Base-by-base conservation (phyloP, 2,329 filamentous ascomycete genomes). In the Rutstroemia sp. region DNA sequence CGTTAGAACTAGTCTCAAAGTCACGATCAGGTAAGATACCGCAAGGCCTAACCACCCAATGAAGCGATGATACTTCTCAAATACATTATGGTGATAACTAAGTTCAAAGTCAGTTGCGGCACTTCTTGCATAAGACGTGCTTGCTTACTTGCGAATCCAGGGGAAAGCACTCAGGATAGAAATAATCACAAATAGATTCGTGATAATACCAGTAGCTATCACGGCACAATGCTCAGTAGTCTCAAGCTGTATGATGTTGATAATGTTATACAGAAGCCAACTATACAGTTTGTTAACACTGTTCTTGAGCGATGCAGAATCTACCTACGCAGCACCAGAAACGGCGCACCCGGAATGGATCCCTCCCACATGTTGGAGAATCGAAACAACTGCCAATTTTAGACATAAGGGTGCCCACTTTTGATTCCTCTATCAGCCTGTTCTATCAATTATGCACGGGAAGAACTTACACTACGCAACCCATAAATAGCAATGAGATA, bases 61-160 rank as follows among this genome's bases (percentile, higher is more conserved):
- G 56, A 75, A 74, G 19, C 72, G 71, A 58, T 75, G 73, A 52
- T 73, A 71, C 12, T 65, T 67, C 60, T 75, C 73, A 52, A 74
- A 75, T 5, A 70, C 63, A 58, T 75, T 73, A 60, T 74, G 72
- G 60, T 73, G 69, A 56, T 70, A 65, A 60, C 71, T 73, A 40
- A 60, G 48, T 21, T 8, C 42, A 5, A n/a, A 44, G 42, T 65
- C n/a, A 65, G 58, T 51, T 50, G 27, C 27, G 2, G 2, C 27
- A 30, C 27, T 30, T 30, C 27, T 30, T 30, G 9, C 8, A 30
- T 30, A 30, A 30, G 27, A 48, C 39, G 38, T n/a, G 40, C 2
- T 50, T 27, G 45, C 70, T 64, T n/a, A 73, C 71, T 73, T 73
- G 47, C 72, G 67, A 52, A 73, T 67, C 72, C 72, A 73, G 6